Evolutionary conservation across 257 asterid genomes (phyloP).

Genomic region (Hygrophila difformis): DNA sequence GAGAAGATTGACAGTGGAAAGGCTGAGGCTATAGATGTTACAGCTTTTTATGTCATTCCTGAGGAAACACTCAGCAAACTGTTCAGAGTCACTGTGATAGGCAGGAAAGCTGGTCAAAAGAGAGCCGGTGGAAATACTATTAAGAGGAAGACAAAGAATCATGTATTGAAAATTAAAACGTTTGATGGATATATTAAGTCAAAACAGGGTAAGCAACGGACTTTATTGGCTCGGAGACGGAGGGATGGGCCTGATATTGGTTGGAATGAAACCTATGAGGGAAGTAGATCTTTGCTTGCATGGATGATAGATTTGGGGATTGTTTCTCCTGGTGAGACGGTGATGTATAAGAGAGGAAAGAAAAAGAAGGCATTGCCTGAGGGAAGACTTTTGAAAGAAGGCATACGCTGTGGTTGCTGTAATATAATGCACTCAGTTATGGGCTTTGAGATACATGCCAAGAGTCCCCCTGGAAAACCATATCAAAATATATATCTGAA

Average conservation of each 20-base stretch:
- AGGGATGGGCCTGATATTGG: slow-evolving; percentile 40
- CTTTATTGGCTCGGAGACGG: slow-evolving; percentile 62
- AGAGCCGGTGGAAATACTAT: slow-evolving; percentile 21
- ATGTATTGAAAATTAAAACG: slow-evolving; percentile 23
- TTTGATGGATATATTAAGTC: slow-evolving; percentile 33
- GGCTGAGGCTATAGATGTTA: slow-evolving; percentile 25
- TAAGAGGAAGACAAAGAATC: slow-evolving; percentile 22
- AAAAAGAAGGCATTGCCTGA: slow-evolving; percentile 23
- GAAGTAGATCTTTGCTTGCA: slow-evolving; percentile 56
- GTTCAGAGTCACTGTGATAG: slow-evolving; percentile 38
- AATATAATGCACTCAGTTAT: slow-evolving; percentile 26
- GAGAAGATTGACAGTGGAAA: slow-evolving; percentile 45
- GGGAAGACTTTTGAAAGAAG: slow-evolving; percentile 65
- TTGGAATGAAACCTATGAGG: slow-evolving; percentile 38
- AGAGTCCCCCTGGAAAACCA: slow-evolving; percentile 37
- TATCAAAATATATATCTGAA: slow-evolving; percentile 41
- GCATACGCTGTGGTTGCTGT: slow-evolving; percentile 85
- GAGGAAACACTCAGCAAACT: slow-evolving; percentile 56
- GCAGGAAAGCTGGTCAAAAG: slow-evolving; percentile 30
- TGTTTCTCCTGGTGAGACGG: slow-evolving; percentile 41
- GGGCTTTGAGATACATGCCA: slow-evolving; percentile 72
- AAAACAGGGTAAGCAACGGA: slow-evolving; percentile 28
- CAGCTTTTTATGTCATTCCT: slow-evolving; percentile 57
- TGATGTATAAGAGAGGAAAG: slow-evolving; percentile 42
- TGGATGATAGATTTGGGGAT: slow-evolving; percentile 88